Percentiles rank a stretch among this genome's conserved stretches.
These are phyloP conservation scores for Hypoxylon sp. DNA, from an alignment of 2,329 filamentous ascomycete genomes.

Conservation along the genomic window DNA sequence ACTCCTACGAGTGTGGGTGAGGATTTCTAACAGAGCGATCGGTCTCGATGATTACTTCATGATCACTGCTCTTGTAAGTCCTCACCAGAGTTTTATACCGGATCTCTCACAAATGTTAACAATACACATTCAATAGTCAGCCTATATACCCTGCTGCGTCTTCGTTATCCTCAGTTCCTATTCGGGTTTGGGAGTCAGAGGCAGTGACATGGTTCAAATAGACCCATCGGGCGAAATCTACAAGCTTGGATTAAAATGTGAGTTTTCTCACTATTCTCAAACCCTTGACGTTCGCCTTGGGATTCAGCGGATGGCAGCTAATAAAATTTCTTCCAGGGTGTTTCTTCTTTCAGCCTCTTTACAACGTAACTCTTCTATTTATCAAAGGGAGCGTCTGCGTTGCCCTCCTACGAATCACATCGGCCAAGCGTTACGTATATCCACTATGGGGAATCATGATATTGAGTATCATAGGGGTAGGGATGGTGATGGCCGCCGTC, in stretches of 20 bases:
- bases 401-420: conserved; percentile 33
- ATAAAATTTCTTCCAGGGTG: no score
- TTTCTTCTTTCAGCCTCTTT: conserved; percentile 22
- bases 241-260: conserved; percentile 18
- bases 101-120: no score
- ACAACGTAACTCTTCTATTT: conserved; percentile 25
- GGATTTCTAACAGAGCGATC: conserved; percentile 17
- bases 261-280: no score
- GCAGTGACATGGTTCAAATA: conserved; percentile 1
- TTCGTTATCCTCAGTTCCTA: conserved; percentile 12
- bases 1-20: conserved; percentile 17
- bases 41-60: conserved; percentile 28
- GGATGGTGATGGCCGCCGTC: conserved; percentile 17
- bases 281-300: no score
- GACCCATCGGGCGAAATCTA: conserved; percentile 11
- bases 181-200: conserved; percentile 24
- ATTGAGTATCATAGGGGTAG: conserved; percentile 16
- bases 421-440: conserved; percentile 26
- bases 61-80: conserved; percentile 23
- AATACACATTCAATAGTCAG: conserved; percentile 11
- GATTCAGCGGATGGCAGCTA: no score
- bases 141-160: conserved; percentile 25
- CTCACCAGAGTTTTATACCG: neutral
- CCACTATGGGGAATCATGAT: conserved; percentile 32
- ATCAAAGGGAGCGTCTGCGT: conserved; percentile 36